A percentile compares a stretch with the other conserved stretches of the same genome.
Evolutionary conservation across 306 rosid genomes (phyloP).

Genomic region (barrel medic (Medicago truncatula)): MtrunA17r5.0-ANR NC_053042.1:14699501-14700000

Average conservation of each 20-base stretch:
- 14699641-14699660: conserved; percentile 1
- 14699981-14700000: conserved; percentile 46
- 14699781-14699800: conserved; percentile 43
- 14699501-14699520: conserved; percentile 43
- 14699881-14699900: conserved; percentile 42
- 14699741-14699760: conserved; percentile 3
- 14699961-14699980: background rate
- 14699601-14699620: conserved; percentile 28
- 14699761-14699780: conserved; percentile 58
- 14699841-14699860: background rate
- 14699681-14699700: conserved; percentile 16
- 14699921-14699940: conserved; percentile 59
- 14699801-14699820: conserved; percentile 19
- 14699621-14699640: conserved; percentile 7
- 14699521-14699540: conserved; percentile 58
- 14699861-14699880: conserved; percentile 37
- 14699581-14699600: conserved; percentile 73
- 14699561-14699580: conserved; percentile 50
- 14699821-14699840: conserved; percentile 1
- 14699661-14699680: conserved; percentile 51
- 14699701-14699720: background rate
- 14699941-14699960: conserved; percentile 57
- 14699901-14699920: conserved; percentile 50
- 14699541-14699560: conserved; percentile 54
- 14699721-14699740: conserved; percentile 21